phyloP scores from a whole-genome alignment of 208 protist species.

The Porcisia hertigi region DNA sequence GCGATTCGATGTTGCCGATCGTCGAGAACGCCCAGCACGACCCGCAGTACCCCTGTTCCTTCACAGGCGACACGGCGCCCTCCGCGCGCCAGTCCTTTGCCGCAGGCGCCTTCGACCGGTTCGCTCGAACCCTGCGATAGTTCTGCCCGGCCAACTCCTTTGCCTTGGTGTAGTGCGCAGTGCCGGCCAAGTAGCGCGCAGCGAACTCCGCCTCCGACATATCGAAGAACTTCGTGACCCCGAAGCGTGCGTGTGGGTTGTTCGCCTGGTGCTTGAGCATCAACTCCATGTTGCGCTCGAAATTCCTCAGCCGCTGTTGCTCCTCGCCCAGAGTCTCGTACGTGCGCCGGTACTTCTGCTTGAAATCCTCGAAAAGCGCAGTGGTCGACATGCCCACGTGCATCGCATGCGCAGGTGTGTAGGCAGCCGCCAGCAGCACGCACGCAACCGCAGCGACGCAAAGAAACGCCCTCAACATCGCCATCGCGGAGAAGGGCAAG shows the following conservation, averaged over 20 bases:
- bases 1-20: conserved; percentile 69
- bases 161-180: conserved; percentile 30
- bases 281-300: conserved; percentile 43
- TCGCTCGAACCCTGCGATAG: conserved; percentile 7
- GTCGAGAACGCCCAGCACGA: conserved; percentile 96
- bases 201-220: conserved; percentile 57
- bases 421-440: conserved; percentile 22
- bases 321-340: conserved; percentile 46
- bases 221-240: conserved; percentile 65
- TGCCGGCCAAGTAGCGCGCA: conserved; percentile 41
- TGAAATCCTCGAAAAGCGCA: conserved; percentile 47
- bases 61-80: conserved; percentile 91
- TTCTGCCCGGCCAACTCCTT: conserved; percentile 12
- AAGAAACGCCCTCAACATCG: conserved; percentile 12
- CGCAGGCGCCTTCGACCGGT: not conserved
- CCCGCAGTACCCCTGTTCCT: conserved; percentile 94
- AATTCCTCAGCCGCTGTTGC: conserved; percentile 34
- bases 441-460: conserved; percentile 24
- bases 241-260: conserved; percentile 64
- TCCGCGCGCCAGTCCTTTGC: conserved; percentile 79
- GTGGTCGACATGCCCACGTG: conserved; percentile 15
- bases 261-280: conserved; percentile 31
- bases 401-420: conserved; percentile 17
- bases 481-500: conserved; percentile 14
- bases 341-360: conserved; percentile 34